Conservation (phyloP, 2,329 filamentous ascomycete genomes). For the Tolypocladium endophyticum region DNA sequence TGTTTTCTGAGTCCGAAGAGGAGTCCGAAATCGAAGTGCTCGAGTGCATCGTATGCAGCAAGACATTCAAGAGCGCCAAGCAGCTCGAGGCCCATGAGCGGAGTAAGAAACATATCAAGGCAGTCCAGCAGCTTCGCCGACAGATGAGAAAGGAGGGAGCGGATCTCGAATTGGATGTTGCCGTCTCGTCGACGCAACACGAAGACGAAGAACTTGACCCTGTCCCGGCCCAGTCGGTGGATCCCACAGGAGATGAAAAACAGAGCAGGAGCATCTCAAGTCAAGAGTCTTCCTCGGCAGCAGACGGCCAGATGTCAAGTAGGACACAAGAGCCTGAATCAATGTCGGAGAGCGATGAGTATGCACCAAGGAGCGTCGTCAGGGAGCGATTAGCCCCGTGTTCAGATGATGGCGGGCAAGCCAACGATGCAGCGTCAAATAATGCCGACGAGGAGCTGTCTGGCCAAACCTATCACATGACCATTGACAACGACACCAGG, state of each 20-base stretch:
- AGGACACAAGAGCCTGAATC: background rate
- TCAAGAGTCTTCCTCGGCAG: background rate
- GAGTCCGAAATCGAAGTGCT: slow-evolving; percentile 50
- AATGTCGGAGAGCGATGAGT: slow-evolving; percentile 25
- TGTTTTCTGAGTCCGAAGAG: slow-evolving; percentile 51
- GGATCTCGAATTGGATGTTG: slow-evolving; percentile 38
- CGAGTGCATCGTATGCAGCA: slow-evolving; percentile 69
- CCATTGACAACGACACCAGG: slow-evolving; percentile 11
- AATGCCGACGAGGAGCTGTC: slow-evolving; percentile 6
- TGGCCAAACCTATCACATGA: slow-evolving; percentile 9
- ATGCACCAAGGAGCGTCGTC: slow-evolving; percentile 33
- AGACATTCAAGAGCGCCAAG: slow-evolving; percentile 80
- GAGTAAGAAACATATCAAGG: slow-evolving; percentile 92
- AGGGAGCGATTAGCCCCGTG: slow-evolving; percentile 24
- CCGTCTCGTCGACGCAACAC: background rate
- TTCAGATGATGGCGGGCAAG: background rate
- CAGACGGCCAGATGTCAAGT: background rate
- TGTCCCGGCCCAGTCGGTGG: background rate
- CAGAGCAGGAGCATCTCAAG: background rate
- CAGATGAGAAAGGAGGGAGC: slow-evolving; percentile 77
- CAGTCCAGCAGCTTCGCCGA: slow-evolving; percentile 65
- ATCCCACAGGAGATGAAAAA: background rate
- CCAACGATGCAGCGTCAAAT: background rate
- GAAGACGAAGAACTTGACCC: background rate
- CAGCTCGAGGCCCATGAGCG: slow-evolving; percentile 87